Base-by-base conservation (phyloP, 2,329 filamentous ascomycete genomes). In the Neurospora sp. region DNA sequence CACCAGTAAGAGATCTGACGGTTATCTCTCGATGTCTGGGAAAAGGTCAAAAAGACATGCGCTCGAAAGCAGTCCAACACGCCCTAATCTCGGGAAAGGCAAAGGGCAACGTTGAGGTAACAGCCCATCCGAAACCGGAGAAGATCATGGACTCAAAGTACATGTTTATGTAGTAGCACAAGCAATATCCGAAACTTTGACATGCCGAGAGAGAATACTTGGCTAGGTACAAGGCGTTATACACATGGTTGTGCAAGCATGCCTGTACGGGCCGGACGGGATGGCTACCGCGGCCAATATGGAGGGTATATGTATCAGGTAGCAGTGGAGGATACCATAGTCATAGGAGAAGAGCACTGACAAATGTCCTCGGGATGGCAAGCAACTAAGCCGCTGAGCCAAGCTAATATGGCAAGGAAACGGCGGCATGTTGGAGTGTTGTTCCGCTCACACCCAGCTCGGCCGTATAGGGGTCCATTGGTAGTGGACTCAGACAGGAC, bases 1-100 rank as follows among this genome's bases (percentile, higher is more conserved):
- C 75, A 71, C 80, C 80, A 82, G 79, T 81, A 77, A 81, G 74
- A 77, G 73, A 75, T 73, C 78, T 76, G 76, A 77, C 69, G 78
- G 77, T 80, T 81, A 81, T 82, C 77, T 74, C 71, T 71, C 70
- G 42, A 68, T 69, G 70, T 43, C 70, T 68, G 72, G 70, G 68
- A 72, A 69, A 68, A 69, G 72, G 70, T 71, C 72, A 75, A 72
- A 76, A 76, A 74, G 75, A 70, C 76, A 76, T 78, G 78, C 78
- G 78, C 71, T 69, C 68, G 68, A 76, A 70, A 73, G 68, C 66
- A 71, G 70, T 43, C 43, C 69, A 68, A 68, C 71, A 70, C 68
- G 73, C 74, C 77, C 74, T 74, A 78, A 79, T 79, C 76, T 79
- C 78, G 78, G 79, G 77, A 79, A 72, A 74, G 15, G 74, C 76